These are phyloP conservation scores for Botrytis fabae DNA, from an alignment of 2,329 filamentous ascomycete genomes.

Conservation along the genomic window DNA sequence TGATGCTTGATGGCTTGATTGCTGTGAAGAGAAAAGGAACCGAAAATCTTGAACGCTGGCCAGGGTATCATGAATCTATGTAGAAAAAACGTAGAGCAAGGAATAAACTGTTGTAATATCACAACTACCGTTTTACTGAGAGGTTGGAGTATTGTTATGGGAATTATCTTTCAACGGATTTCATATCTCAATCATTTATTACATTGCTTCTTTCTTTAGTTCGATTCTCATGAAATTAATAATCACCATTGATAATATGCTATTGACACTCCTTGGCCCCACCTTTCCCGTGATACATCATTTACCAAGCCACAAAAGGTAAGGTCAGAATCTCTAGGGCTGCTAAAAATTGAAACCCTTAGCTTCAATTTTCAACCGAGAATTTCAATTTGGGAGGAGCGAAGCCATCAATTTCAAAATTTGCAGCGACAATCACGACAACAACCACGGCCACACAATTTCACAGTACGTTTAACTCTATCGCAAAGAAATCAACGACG, in stretches of 20 bases:
- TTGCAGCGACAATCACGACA: conserved; percentile 43
- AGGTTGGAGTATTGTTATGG: neutral
- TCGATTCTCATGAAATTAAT: neutral
- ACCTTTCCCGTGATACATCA: neutral
- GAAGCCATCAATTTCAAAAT: conserved; percentile 25
- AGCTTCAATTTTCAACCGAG: conserved; percentile 24
- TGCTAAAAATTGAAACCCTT: conserved; percentile 23
- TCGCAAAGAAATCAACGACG: conserved; percentile 30
- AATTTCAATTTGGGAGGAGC: conserved; percentile 22
- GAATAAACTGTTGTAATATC: neutral
- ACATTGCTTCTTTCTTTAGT: neutral
- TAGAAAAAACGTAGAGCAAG: neutral
- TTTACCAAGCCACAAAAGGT: conserved; percentile 17
- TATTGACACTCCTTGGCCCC: conserved; percentile 10
- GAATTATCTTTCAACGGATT: conserved; percentile 3
- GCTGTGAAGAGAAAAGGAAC: neutral
- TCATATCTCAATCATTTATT: neutral
- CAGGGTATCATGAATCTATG: conserved; percentile 10
- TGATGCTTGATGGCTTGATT: conserved; percentile 1
- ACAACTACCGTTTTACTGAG: conserved; percentile 1
- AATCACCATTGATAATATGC: neutral
- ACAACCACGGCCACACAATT: conserved; percentile 45
- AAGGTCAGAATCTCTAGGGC: conserved; percentile 22
- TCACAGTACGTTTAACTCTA: conserved; percentile 49
- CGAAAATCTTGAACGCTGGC: neutral